phyloP scores from a whole-genome alignment of 345 rosid species.

The Hibiscus mutabilis region DNA sequence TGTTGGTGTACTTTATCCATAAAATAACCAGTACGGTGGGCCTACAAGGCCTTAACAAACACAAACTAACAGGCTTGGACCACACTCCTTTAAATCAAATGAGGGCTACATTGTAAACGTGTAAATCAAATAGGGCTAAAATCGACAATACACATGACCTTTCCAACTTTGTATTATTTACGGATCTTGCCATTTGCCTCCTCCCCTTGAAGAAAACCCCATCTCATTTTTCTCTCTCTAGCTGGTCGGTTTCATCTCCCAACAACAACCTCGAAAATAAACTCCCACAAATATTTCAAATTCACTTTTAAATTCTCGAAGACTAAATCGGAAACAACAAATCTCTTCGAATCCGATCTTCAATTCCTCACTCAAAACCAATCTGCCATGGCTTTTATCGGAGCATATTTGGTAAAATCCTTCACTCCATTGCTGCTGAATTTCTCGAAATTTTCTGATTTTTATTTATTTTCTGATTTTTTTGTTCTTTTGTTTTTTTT shows the following conservation, averaged over 20 bases:
- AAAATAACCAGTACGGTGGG: background rate
- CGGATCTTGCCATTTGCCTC: conserved; percentile 5
- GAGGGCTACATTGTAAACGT: background rate
- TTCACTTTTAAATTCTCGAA: background rate
- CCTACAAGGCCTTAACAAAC: background rate
- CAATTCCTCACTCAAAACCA: background rate
- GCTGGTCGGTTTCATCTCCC: conserved; percentile 12
- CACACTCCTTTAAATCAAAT: background rate
- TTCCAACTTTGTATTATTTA: background rate
- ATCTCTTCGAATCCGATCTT: conserved; percentile 4
- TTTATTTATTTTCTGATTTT: background rate
- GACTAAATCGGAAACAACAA: background rate
- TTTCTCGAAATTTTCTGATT: background rate
- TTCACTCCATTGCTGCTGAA: background rate
- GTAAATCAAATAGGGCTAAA: background rate
- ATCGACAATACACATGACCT: background rate
- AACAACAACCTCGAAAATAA: background rate
- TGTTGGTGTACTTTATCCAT: no score
- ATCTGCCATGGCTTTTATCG: conserved; percentile 3
- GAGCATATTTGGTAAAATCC: conserved; percentile 6
- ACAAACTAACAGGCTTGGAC: background rate
- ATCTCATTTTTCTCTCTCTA: background rate
- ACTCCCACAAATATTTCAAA: background rate
- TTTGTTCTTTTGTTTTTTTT: background rate
- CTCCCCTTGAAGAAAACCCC: background rate